Conservation (phyloP, 805 yeast species). For the Sugiyamaella valdiviana region DNA sequence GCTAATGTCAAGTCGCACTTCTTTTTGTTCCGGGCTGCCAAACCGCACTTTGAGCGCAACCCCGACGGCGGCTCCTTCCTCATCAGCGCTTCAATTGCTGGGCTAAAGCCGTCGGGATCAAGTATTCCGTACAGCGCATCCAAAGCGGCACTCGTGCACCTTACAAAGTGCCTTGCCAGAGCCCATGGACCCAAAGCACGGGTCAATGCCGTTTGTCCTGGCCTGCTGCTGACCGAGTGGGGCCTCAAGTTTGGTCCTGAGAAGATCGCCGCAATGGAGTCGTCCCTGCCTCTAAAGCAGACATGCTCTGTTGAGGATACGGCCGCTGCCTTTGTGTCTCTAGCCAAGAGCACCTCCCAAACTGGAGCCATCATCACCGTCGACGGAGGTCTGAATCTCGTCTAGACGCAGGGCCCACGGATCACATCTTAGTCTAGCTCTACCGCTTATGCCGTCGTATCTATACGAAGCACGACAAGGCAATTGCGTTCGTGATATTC, state of each 20-base stretch:
- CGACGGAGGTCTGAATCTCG: constrained; percentile 27
- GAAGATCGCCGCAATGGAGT: constrained; percentile 12
- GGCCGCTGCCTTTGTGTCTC: constrained; percentile 23
- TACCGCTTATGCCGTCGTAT: no score
- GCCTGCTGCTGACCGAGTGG: constrained; percentile 27
- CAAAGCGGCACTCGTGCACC: constrained; percentile 30
- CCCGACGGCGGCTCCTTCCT: constrained; percentile 36
- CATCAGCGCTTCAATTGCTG: constrained; percentile 35
- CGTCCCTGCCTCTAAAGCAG: constrained; percentile 13
- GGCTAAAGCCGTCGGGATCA: constrained; percentile 29
- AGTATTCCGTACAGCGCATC: constrained; percentile 36
- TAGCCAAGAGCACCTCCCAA: constrained; percentile 22
- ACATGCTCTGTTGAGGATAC: constrained; percentile 21
- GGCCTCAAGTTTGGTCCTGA: constrained; percentile 26
- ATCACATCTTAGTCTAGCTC: neutral
- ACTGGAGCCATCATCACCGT: constrained; percentile 34
- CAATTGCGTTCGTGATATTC: neutral
- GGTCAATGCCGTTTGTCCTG: constrained; percentile 23
- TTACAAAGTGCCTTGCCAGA: constrained; percentile 26
- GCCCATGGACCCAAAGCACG: constrained; percentile 20
- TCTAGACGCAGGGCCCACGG: neutral
- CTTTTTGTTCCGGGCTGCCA: constrained; percentile 29
- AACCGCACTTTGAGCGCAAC: constrained; percentile 27
- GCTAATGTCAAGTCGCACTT: constrained; percentile 33
- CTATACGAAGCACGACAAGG: neutral